phyloP scores from a whole-genome alignment of 495 filamentous ascomycete species.

The Neurospora sp. region DNA sequence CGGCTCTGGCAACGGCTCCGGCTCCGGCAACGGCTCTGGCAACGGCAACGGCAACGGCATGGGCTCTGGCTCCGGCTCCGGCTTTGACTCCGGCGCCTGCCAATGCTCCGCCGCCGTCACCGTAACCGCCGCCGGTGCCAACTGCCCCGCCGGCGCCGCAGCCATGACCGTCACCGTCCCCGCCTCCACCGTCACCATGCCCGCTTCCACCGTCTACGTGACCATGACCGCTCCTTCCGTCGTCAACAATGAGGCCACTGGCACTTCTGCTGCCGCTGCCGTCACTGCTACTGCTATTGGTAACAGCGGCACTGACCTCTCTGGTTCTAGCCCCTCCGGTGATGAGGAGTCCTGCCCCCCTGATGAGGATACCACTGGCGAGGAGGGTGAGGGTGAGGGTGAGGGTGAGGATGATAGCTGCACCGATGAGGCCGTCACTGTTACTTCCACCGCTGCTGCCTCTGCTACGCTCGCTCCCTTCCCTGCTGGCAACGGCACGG shows the following conservation, averaged over 20 bases:
- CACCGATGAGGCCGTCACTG: slow-evolving; percentile 21
- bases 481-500: slow-evolving; percentile 22
- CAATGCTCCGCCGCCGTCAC: slow-evolving; percentile 27
- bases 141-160: slow-evolving; percentile 22
- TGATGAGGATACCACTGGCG: slow-evolving; percentile 5
- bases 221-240: slow-evolving; percentile 20
- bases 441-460: slow-evolving; percentile 14
- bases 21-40: slow-evolving; percentile 12
- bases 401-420: slow-evolving; percentile 14
- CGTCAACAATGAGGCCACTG: not conserved
- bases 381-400: slow-evolving; percentile 5
- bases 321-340: not conserved
- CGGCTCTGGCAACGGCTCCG: slow-evolving; percentile 9
- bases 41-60: slow-evolving; percentile 4
- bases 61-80: not conserved
- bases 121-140: slow-evolving; percentile 24
- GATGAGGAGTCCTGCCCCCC: slow-evolving; percentile 3
- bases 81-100: slow-evolving; percentile 2
- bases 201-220: slow-evolving; percentile 33
- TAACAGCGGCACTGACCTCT: not conserved
- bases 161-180: slow-evolving; percentile 8
- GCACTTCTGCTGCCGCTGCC: not conserved
- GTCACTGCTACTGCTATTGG: slow-evolving; percentile 1
- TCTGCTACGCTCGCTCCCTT: slow-evolving; percentile 19
- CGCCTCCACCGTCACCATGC: slow-evolving; percentile 20